Conservation (phyloP, 257 asterid species). For the Lycium barbarum region DNA sequence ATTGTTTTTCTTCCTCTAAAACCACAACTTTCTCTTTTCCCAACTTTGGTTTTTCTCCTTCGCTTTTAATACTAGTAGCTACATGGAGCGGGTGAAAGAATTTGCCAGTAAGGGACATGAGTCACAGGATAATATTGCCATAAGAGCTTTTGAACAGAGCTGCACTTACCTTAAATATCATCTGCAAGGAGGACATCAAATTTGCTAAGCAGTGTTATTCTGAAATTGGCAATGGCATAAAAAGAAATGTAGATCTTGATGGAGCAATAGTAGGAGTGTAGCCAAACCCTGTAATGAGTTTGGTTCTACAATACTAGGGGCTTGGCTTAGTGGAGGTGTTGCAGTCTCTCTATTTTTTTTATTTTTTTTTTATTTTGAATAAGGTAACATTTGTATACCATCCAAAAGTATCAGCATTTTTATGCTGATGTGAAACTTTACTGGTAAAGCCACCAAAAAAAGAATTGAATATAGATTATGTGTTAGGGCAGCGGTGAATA, state of each 20-base stretch:
- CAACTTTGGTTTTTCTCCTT: slow-evolving; percentile 46
- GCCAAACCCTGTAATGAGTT: slow-evolving; percentile 89
- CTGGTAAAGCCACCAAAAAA: no score
- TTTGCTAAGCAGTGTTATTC: slow-evolving; percentile 50
- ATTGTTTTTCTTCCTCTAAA: slow-evolving; percentile 20
- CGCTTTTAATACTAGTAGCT: slow-evolving; percentile 46
- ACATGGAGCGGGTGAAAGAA: slow-evolving; percentile 70
- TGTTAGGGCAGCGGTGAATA: neutral
- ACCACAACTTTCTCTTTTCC: slow-evolving; percentile 32
- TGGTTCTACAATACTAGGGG: slow-evolving; percentile 81
- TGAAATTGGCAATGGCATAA: slow-evolving; percentile 46
- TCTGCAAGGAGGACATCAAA: slow-evolving; percentile 66
- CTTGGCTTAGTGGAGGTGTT: slow-evolving; percentile 89
- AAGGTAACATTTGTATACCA: no score
- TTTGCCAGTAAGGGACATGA: slow-evolving; percentile 53
- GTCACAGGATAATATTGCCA: slow-evolving; percentile 60
- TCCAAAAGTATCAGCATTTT: no score
- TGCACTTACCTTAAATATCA: slow-evolving; percentile 66
- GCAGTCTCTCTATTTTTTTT: slow-evolving; percentile 47
- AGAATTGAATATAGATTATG: slow-evolving; percentile 11
- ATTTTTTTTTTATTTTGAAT: no score
- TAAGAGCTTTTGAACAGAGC: slow-evolving; percentile 62
- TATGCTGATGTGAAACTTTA: no score
- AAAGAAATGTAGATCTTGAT: slow-evolving; percentile 49
- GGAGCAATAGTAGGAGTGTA: slow-evolving; percentile 80